These are phyloP conservation scores for Silene latifolia DNA, from an alignment of 148 eudicot genomes.

Conservation along the genomic window DNA sequence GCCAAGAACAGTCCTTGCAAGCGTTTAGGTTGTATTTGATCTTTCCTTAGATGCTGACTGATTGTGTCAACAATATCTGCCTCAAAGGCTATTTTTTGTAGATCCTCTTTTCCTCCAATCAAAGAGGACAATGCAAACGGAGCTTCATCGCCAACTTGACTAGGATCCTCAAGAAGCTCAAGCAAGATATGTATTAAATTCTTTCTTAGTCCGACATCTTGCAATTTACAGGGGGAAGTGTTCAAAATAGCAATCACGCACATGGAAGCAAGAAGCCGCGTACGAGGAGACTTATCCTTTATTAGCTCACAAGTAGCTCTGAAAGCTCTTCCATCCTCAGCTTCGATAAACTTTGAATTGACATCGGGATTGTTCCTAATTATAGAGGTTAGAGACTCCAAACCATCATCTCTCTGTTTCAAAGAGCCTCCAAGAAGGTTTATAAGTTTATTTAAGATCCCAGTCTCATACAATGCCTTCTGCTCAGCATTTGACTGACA, in stretches of 20 bases:
- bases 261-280: constrained; percentile 75
- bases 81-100: constrained; percentile 81
- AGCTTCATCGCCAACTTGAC: constrained; percentile 98
- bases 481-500: constrained; percentile 72
- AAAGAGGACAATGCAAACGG: constrained; percentile 73
- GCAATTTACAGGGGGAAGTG: constrained; percentile 49
- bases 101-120: constrained; percentile 59
- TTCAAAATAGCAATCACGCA: constrained; percentile 78
- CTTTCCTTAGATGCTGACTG: constrained; percentile 50
- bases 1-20: constrained; percentile 69
- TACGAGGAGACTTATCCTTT: constrained; percentile 67
- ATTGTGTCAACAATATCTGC: constrained; percentile 57
- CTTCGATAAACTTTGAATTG: constrained; percentile 50
- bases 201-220: constrained; percentile 54
- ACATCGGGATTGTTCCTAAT: constrained; percentile 63
- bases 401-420: constrained; percentile 82
- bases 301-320: constrained; percentile 57
- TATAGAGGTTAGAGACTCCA: constrained; percentile 74
- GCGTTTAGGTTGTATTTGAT: constrained; percentile 53
- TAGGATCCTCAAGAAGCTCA: constrained; percentile 91
- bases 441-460: constrained; percentile 62
- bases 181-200: constrained; percentile 56
- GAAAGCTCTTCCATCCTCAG: constrained; percentile 61
- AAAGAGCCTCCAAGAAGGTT: constrained; percentile 72
- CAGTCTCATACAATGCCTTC: constrained; percentile 68